Percentiles rank a stretch among this genome's conserved stretches.
These are phyloP conservation scores for Bjerkandera adusta DNA, from an alignment of 1,284 basidiomycete genomes.

Conservation along the genomic window DNA sequence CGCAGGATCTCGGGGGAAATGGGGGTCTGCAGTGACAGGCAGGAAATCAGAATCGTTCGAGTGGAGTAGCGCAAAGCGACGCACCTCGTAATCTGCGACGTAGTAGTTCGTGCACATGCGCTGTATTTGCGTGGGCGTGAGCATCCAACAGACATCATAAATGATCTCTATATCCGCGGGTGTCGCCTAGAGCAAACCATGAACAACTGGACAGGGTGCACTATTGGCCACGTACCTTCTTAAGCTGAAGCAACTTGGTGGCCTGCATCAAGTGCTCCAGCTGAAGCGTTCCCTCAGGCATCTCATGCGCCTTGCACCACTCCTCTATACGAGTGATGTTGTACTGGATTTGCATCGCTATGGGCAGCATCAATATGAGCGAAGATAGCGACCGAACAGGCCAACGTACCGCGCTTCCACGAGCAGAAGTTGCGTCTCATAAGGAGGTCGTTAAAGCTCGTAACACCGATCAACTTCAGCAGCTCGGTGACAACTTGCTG, in stretches of 20 bases:
- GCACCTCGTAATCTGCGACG: conserved; percentile 95
- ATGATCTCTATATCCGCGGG: conserved; percentile 97
- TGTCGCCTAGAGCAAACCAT: conserved; percentile 72
- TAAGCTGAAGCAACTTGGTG: conserved; percentile 96
- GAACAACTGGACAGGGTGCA: neutral
- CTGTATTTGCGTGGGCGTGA: conserved; percentile 99
- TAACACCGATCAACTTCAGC: conserved; percentile 94
- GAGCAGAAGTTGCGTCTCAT: conserved; percentile 99
- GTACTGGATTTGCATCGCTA: conserved; percentile 99
- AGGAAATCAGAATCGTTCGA: conserved; percentile 12
- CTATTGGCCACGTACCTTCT: conserved; percentile 75
- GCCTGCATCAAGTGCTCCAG: conserved; percentile 99
- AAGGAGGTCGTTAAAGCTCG: conserved; percentile 97
- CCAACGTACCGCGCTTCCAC: conserved; percentile 90
- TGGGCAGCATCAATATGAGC: conserved; percentile 1
- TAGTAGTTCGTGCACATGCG: conserved; percentile 99
- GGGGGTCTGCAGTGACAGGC: conserved; percentile 62
- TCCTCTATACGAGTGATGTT: conserved; percentile 98
- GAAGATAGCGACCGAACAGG: neutral
- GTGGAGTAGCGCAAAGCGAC: conserved; percentile 17
- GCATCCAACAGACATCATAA: conserved; percentile 99
- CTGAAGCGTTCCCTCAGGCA: conserved; percentile 98
- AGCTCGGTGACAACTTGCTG: conserved; percentile 97
- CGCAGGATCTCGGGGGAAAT: conserved; percentile 95
- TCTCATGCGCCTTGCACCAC: conserved; percentile 97